Evolutionary conservation across 257 asterid genomes (phyloP).

Genomic region (Galeopsis tetrahit): DNA sequence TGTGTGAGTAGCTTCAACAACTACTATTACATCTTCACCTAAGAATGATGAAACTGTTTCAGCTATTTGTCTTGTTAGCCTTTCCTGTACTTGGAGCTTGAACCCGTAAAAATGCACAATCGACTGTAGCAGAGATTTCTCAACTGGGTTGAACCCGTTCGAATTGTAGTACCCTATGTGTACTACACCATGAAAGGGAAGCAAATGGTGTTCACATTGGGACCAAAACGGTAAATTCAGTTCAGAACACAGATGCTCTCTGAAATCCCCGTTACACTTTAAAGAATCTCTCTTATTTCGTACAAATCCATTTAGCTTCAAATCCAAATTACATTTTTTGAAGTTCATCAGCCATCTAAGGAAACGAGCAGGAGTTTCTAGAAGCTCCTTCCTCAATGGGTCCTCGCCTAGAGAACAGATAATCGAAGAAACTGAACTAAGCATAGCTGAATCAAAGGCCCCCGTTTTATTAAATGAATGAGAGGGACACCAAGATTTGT

Average conservation of each 20-base stretch:
- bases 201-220: slow-evolving; percentile 90
- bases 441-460: slow-evolving; percentile 54
- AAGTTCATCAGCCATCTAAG: slow-evolving; percentile 79
- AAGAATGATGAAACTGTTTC: slow-evolving; percentile 66
- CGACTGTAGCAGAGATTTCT: slow-evolving; percentile 66
- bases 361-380: slow-evolving; percentile 75
- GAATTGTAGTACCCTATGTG: slow-evolving; percentile 68
- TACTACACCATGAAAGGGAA: slow-evolving; percentile 89
- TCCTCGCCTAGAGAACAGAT: slow-evolving; percentile 77
- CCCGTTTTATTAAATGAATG: slow-evolving; percentile 39
- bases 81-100: slow-evolving; percentile 95
- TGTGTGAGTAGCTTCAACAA: slow-evolving; percentile 86
- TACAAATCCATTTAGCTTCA: slow-evolving; percentile 55
- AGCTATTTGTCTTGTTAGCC: slow-evolving; percentile 90
- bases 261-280: slow-evolving; percentile 36
- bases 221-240: slow-evolving; percentile 77
- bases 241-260: slow-evolving; percentile 52
- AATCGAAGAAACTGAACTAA: slow-evolving; percentile 63
- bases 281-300: slow-evolving; percentile 46
- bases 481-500: slow-evolving; percentile 73
- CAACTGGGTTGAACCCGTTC: slow-evolving; percentile 42
- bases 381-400: slow-evolving; percentile 73
- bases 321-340: slow-evolving; percentile 52
- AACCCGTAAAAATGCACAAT: slow-evolving; percentile 82
- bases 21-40: slow-evolving; percentile 86